Conservation (phyloP, 1,139 yeast species). For the Sugiyamaella japonica region DNA sequence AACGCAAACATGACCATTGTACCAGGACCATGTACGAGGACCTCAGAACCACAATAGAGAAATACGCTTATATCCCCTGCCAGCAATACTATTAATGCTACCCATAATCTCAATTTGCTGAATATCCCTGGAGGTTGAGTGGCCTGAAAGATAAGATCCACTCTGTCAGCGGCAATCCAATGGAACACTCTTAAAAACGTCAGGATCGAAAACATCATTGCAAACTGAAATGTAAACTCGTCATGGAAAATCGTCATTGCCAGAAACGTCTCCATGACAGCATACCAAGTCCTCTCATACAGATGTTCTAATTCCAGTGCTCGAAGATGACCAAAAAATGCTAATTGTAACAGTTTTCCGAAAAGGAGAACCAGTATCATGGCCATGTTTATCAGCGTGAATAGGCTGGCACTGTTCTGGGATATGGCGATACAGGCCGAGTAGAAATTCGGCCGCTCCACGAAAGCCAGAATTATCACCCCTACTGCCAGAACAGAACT, state of each 20-base stretch:
- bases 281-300: slow-evolving; percentile 64
- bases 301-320: slow-evolving; percentile 76
- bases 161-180: slow-evolving; percentile 56
- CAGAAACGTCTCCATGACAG: slow-evolving; percentile 64
- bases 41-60: slow-evolving; percentile 57
- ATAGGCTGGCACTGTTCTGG: slow-evolving; percentile 44
- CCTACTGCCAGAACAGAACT: slow-evolving; percentile 38
- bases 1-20: slow-evolving; percentile 66
- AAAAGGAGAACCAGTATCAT: slow-evolving; percentile 44
- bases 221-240: slow-evolving; percentile 54
- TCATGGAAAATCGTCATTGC: slow-evolving; percentile 61
- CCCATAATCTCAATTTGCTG: slow-evolving; percentile 40
- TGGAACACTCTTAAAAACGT: slow-evolving; percentile 69
- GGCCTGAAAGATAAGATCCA: slow-evolving; percentile 41
- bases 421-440: slow-evolving; percentile 49
- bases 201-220: slow-evolving; percentile 41
- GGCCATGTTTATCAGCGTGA: slow-evolving; percentile 48
- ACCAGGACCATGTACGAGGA: slow-evolving; percentile 45
- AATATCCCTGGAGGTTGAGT: slow-evolving; percentile 37
- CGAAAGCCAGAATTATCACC: slow-evolving; percentile 40
- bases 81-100: slow-evolving; percentile 48
- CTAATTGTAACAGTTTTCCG: slow-evolving; percentile 49
- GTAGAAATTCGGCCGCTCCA: slow-evolving; percentile 46
- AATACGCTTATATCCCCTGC: slow-evolving; percentile 55
- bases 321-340: slow-evolving; percentile 75